Percentiles rank a stretch among this genome's conserved stretches.
phyloP scores from a whole-genome alignment of 1,284 basidiomycete species.

The Moesziomyces globuligerus region DNA sequence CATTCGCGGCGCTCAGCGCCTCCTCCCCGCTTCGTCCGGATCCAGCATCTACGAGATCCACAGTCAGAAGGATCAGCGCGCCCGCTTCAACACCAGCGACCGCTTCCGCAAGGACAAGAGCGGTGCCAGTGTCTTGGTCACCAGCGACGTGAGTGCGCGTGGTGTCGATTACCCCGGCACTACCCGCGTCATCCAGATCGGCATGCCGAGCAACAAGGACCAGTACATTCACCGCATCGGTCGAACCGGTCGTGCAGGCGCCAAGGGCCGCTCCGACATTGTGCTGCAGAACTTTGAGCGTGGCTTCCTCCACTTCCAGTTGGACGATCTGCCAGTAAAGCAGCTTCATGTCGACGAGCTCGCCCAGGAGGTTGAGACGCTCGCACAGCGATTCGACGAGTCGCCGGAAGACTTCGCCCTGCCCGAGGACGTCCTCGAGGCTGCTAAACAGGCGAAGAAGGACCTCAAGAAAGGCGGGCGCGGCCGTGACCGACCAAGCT shows the following conservation, averaged over 20 bases:
- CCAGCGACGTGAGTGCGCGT: slow-evolving; percentile 69
- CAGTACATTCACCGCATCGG: slow-evolving; percentile 93
- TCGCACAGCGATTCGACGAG: slow-evolving; percentile 73
- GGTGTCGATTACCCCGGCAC: slow-evolving; percentile 75
- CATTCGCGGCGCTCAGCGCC: slow-evolving; percentile 24
- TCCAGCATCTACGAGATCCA: slow-evolving; percentile 79
- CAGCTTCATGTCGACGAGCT: slow-evolving; percentile 73
- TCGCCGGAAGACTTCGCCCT: slow-evolving; percentile 66
- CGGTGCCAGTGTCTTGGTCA: slow-evolving; percentile 70
- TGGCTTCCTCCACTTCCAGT: slow-evolving; percentile 76
- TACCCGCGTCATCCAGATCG: slow-evolving; percentile 92
- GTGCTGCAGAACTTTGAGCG: slow-evolving; percentile 85
- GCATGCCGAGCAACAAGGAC: slow-evolving; percentile 77
- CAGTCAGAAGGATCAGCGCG: slow-evolving; percentile 78
- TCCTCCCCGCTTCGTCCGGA: slow-evolving; percentile 31
- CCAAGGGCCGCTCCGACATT: slow-evolving; percentile 82
- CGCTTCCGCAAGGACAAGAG: slow-evolving; percentile 75
- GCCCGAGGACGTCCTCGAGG: slow-evolving; percentile 16
- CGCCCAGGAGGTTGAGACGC: slow-evolving; percentile 70
- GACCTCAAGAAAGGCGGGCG: slow-evolving; percentile 7
- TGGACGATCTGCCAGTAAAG: slow-evolving; percentile 79
- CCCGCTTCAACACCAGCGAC: slow-evolving; percentile 76
- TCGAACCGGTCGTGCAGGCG: slow-evolving; percentile 82
- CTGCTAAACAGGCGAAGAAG: slow-evolving; percentile 13
- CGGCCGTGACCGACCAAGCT: background rate